Conservation (phyloP, 768 basidiomycete genomes). For the Kwoniella mangroviensis region DNA sequence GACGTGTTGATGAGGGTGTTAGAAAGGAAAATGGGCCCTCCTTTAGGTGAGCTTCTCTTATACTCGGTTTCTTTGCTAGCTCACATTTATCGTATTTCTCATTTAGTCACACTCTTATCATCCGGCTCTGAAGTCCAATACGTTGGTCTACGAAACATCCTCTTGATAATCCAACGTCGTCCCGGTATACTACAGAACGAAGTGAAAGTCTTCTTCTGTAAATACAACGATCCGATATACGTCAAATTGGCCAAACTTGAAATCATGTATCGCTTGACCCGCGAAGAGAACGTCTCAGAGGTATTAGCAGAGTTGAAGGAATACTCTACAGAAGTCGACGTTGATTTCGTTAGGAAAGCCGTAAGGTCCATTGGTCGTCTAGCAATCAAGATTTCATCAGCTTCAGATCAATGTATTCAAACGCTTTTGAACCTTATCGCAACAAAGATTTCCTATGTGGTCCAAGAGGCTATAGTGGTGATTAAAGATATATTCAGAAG, state of each 20-base stretch:
- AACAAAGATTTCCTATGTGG: conserved; percentile 92
- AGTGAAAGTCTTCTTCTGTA: conserved; percentile 99
- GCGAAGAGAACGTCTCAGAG: conserved; percentile 90
- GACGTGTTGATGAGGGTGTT: conserved; percentile 81
- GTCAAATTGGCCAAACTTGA: conserved; percentile 97
- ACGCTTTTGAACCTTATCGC: conserved; percentile 83
- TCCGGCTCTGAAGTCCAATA: conserved; percentile 99
- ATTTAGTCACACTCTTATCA: conserved; percentile 84
- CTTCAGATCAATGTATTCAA: conserved; percentile 87
- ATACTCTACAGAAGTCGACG: conserved; percentile 98
- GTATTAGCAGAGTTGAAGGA: conserved; percentile 94
- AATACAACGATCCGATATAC: conserved; percentile 99
- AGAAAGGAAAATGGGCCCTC: conserved; percentile 98
- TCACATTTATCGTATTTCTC: background rate
- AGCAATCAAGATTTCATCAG: conserved; percentile 93
- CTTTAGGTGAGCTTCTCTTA: conserved; percentile 68
- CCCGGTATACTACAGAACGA: conserved; percentile 92
- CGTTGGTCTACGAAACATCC: conserved; percentile 92
- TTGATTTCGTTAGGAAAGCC: conserved; percentile 97
- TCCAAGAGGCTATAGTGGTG: conserved; percentile 95
- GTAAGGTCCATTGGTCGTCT: conserved; percentile 95
- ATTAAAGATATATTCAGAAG: conserved; percentile 97
- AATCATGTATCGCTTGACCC: conserved; percentile 96
- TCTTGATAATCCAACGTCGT: conserved; percentile 93
- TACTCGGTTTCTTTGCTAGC: background rate